phyloP scores from a whole-genome alignment of 129 eudicot species.

The Flaveria ramosissima region DNA sequence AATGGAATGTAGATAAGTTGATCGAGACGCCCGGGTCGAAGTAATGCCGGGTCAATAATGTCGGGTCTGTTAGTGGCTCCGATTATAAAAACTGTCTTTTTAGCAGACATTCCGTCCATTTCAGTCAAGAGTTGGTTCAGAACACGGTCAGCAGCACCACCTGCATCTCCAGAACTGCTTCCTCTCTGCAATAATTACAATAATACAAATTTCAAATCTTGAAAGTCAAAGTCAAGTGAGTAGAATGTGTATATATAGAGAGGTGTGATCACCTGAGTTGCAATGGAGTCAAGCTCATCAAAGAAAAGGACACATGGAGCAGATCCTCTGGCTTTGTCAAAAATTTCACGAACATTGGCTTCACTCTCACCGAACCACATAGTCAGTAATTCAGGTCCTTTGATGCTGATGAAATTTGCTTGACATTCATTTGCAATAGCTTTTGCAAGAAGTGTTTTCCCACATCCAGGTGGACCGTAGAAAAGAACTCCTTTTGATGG shows the following conservation, averaged over 20 bases:
- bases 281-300: not conserved
- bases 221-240: not conserved
- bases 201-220: not conserved
- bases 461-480: slow-evolving; percentile 2
- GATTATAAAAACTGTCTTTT: not conserved
- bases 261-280: not conserved
- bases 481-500: not conserved
- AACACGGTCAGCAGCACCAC: slow-evolving; percentile 28
- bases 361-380: not conserved
- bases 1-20: slow-evolving; percentile 32
- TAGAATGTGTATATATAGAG: not conserved
- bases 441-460: not conserved
- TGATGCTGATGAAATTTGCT: not conserved
- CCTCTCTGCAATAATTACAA: slow-evolving; percentile 19
- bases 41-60: not conserved
- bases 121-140: slow-evolving; percentile 17
- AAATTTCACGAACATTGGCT: not conserved
- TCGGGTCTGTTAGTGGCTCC: not conserved
- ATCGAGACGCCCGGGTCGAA: slow-evolving; percentile 10
- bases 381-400: not conserved
- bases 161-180: not conserved
- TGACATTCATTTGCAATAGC: not conserved
- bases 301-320: not conserved
- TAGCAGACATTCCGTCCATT: slow-evolving; percentile 12
- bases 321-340: not conserved